Evolutionary conservation across 257 asterid genomes (phyloP).

Genomic region (Solanum habrochaites): DNA sequence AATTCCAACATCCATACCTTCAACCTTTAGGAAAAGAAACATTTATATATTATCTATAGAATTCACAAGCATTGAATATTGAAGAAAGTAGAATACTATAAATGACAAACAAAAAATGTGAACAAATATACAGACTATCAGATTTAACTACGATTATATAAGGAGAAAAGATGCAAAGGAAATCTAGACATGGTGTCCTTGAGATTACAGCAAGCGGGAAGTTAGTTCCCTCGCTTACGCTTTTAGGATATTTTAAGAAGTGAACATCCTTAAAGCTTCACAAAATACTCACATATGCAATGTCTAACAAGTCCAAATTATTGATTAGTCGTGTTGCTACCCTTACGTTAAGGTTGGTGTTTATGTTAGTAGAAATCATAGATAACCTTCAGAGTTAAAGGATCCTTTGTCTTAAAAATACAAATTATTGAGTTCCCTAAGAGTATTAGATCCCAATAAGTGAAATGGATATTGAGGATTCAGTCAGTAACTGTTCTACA

Average conservation of each 20-base stretch:
- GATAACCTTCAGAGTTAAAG: not conserved
- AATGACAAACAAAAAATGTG: not conserved
- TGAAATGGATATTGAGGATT: not conserved
- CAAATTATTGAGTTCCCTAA: not conserved
- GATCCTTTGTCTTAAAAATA: not conserved
- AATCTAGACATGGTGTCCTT: not conserved
- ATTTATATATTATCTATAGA: not conserved
- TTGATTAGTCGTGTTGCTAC: not conserved
- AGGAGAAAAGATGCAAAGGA: not conserved
- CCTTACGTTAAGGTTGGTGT: not conserved
- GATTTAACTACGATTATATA: not conserved
- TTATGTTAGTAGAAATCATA: not conserved
- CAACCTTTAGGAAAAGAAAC: slow-evolving; percentile 45
- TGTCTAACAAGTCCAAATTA: not conserved
- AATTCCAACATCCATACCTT: slow-evolving; percentile 72
- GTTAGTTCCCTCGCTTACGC: not conserved
- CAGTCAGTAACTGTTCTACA: not conserved
- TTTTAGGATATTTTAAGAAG: not conserved
- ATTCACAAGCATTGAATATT: not conserved
- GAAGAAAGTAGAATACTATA: not conserved
- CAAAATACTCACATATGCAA: not conserved
- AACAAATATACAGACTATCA: not conserved
- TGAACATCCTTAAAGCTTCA: not conserved
- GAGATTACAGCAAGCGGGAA: not conserved
- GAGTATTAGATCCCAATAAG: not conserved